Percentiles rank a stretch among this genome's conserved stretches.
These are phyloP conservation scores for Penicillium roqueforti DNA, from an alignment of 495 filamentous ascomycete genomes.

Conservation along the genomic window DNA sequence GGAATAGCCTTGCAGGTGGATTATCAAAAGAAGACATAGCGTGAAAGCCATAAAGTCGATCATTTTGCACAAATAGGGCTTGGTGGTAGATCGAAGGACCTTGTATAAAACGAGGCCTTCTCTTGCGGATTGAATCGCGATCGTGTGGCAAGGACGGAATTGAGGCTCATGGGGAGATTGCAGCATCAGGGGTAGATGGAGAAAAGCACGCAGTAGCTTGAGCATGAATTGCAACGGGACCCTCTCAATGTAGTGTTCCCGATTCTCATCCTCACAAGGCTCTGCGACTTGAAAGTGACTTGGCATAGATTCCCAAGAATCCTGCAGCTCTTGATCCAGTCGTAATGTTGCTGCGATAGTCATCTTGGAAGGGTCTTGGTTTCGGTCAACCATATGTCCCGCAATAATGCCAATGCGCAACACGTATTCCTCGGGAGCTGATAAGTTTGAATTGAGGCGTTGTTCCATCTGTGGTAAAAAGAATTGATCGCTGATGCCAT, in stretches of 20 bases:
- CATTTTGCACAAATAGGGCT: slow-evolving; percentile 47
- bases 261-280: slow-evolving; percentile 6
- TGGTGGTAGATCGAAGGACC: slow-evolving; percentile 33
- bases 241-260: slow-evolving; percentile 27
- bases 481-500: slow-evolving; percentile 36
- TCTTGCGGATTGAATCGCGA: slow-evolving; percentile 47
- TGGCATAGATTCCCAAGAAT: slow-evolving; percentile 36
- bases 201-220: slow-evolving; percentile 40
- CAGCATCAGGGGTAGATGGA: slow-evolving; percentile 55
- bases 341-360: slow-evolving; percentile 39
- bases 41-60: slow-evolving; percentile 55
- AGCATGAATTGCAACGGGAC: slow-evolving; percentile 45
- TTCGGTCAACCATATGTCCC: slow-evolving; percentile 51
- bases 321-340: slow-evolving; percentile 47
- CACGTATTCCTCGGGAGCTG: slow-evolving; percentile 25
- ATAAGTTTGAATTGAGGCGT: slow-evolving; percentile 15
- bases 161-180: slow-evolving; percentile 40
- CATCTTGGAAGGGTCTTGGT: slow-evolving; percentile 36
- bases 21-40: slow-evolving; percentile 44
- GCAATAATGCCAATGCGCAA: slow-evolving; percentile 34
- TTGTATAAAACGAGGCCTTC: slow-evolving; percentile 43
- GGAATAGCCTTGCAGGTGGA: slow-evolving; percentile 44
- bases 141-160: slow-evolving; percentile 37
- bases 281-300: slow-evolving; percentile 28
- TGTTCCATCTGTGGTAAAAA: slow-evolving; percentile 25